Base-by-base conservation (phyloP, 805 yeast species). In the Spathaspora hagerdaliae region DNA sequence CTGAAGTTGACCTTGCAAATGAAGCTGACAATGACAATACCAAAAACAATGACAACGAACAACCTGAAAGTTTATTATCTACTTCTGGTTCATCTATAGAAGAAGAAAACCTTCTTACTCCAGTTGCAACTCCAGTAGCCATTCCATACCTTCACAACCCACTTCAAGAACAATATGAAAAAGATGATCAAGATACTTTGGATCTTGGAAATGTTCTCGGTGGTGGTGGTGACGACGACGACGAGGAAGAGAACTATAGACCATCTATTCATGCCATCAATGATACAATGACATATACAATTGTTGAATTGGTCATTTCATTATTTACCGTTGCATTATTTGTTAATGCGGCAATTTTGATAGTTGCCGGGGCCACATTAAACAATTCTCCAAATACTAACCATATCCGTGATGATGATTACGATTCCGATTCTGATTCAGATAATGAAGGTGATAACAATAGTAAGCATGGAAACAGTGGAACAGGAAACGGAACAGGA, bases 301-400 rank as follows among this genome's bases (percentile, higher is more conserved):
- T 88, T 44, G 85, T 85, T 10, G 97, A 90, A 66, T 74, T 90
- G 43, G 81, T 88, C 38, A 76, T 90, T 14, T 87, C 96, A 1
- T 73, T 90, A 38, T 82, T 90, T 58, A 76, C 92, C 2, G 92
- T 90, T 34, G 97, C 97, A 0, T 77, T 91, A n/a, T 90, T 90
- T 68, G 96, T 90, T 47, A 90, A 90, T 64, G 79, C 95, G 8
- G 88, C 97, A 3, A 90, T 91, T 56, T 74, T 90, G 46, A 87
- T 90, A 45, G 96, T 91, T 3, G 94, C 97, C 1, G 97, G 96
- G 31, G 85, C 97, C 0, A 87, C 96, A 1, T 70, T 91, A 51
- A 78, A 70, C 44, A 32, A 34, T 15, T 67, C 75, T 7, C 38
- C 15, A 19, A 26, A 51, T 11, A 44, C 51, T 34, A 44, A 41